A percentile compares a stretch with the other conserved stretches of the same genome.
phyloP scores from a whole-genome alignment of 306 rosid species.

The Cucumis melo region DNA sequence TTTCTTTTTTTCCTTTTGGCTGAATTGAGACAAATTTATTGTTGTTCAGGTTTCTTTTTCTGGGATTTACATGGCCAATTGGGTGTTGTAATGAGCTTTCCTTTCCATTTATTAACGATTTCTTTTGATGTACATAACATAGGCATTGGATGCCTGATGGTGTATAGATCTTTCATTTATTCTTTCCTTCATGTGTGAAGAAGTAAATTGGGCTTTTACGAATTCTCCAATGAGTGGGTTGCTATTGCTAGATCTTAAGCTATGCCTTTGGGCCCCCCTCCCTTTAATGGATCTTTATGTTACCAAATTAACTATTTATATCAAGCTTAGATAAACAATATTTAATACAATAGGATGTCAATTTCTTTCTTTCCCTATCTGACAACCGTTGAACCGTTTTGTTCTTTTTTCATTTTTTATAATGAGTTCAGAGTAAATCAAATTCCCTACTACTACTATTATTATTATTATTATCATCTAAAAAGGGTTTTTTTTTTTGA shows the following conservation, averaged over 20 bases:
- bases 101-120: not conserved
- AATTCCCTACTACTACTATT: not conserved
- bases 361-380: not conserved
- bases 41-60: not conserved
- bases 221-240: not conserved
- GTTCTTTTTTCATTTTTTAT: not conserved
- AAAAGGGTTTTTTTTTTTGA: too few species aligned
- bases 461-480: too few species aligned
- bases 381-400: not conserved
- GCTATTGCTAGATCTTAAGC: not conserved
- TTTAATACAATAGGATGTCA: not conserved
- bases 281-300: constrained; percentile 1
- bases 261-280: constrained; percentile 2
- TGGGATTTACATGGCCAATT: not conserved
- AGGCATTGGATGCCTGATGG: not conserved
- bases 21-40: not conserved
- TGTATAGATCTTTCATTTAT: not conserved
- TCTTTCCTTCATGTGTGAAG: not conserved
- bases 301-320: not conserved
- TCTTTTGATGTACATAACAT: not conserved
- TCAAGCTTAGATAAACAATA: not conserved
- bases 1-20: not conserved
- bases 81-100: not conserved
- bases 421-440: not conserved
- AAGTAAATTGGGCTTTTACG: not conserved